A percentile compares a stretch with the other conserved stretches of the same genome.
phyloP scores from a whole-genome alignment of 805 yeast species.

The Suhomyces sp. region DNA sequence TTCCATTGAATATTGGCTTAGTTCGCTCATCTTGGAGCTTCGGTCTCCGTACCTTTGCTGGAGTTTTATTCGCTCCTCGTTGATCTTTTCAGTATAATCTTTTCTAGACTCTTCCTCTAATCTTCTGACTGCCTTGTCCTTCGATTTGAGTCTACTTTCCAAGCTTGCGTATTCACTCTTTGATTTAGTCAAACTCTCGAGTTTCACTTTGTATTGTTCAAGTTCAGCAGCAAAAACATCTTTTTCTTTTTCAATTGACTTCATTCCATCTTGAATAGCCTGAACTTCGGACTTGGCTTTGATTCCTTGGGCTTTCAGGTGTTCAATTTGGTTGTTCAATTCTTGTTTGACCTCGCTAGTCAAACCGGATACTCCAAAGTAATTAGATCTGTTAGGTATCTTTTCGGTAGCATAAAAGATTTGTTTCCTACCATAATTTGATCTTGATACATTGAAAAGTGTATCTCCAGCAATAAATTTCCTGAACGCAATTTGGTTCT shows the following conservation, averaged over 20 bases:
- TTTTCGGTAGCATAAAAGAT: slow-evolving; percentile 41
- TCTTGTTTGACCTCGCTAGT: slow-evolving; percentile 23
- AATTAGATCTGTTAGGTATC: slow-evolving; percentile 23
- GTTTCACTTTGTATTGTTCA: slow-evolving; percentile 7
- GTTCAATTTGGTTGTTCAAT: slow-evolving; percentile 10
- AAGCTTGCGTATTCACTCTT: slow-evolving; percentile 17
- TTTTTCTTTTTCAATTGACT: slow-evolving; percentile 12
- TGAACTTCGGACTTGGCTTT: slow-evolving; percentile 13
- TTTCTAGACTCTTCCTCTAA: slow-evolving; percentile 36
- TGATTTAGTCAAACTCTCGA: slow-evolving; percentile 8
- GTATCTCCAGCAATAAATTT: slow-evolving; percentile 61
- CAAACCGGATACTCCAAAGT: slow-evolving; percentile 33
- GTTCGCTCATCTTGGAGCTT: slow-evolving; percentile 17
- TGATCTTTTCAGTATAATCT: slow-evolving; percentile 43
- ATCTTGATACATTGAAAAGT: slow-evolving; percentile 49
- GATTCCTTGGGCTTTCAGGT: slow-evolving; percentile 5
- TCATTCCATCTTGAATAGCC: slow-evolving; percentile 17
- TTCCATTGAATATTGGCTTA: slow-evolving; percentile 22
- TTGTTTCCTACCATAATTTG: slow-evolving; percentile 64
- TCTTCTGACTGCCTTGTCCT: slow-evolving; percentile 26
- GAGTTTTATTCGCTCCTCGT: slow-evolving; percentile 27
- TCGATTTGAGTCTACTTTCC: slow-evolving; percentile 21
- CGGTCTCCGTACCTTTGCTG: slow-evolving; percentile 15
- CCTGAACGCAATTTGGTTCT: slow-evolving; percentile 46
- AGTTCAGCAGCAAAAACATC: slow-evolving; percentile 8